Percentiles rank a stretch among this genome's conserved stretches.
These are phyloP conservation scores for Musa balbisiana DNA, from an alignment of 202 grass and related monocot species.

Conservation along the genomic window DNA sequence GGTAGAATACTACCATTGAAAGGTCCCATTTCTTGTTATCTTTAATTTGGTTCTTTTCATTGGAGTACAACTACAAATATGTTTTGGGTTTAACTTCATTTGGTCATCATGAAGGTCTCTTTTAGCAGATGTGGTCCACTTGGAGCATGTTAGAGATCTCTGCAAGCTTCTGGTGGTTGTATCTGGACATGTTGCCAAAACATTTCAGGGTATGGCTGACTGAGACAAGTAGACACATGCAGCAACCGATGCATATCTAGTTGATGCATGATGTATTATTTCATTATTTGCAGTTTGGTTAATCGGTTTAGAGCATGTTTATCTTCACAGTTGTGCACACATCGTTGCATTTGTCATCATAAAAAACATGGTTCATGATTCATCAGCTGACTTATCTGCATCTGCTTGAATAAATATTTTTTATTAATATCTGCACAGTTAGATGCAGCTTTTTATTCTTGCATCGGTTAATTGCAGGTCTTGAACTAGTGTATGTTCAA, in stretches of 20 bases:
- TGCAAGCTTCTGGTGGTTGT: conserved; percentile 83
- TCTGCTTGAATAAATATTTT: background rate
- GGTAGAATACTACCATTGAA: conserved; percentile 34
- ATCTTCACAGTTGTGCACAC: background rate
- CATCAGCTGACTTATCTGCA: background rate
- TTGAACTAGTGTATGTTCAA: background rate
- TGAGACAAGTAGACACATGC: background rate
- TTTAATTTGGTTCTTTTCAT: conserved; percentile 9
- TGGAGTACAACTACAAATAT: background rate
- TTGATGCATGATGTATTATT: background rate
- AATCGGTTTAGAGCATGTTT: background rate
- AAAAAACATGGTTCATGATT: background rate
- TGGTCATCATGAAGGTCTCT: conserved; percentile 61
- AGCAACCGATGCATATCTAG: background rate
- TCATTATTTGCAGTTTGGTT: background rate
- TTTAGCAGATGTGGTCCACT: conserved; percentile 82
- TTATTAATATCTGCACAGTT: too few species aligned
- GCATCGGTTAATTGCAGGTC: background rate
- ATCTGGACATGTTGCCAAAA: conserved; percentile 54
- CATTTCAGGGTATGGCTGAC: conserved; percentile 51
- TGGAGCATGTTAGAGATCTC: conserved; percentile 66
- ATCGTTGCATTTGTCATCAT: background rate
- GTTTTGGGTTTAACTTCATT: background rate
- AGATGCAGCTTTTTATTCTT: background rate
- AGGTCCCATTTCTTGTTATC: background rate